Percentiles rank a stretch among this genome's conserved stretches.
Evolutionary conservation across 2,329 filamentous ascomycete genomes (phyloP).

Genomic region (Ascocoryne sarcoides): DNA sequence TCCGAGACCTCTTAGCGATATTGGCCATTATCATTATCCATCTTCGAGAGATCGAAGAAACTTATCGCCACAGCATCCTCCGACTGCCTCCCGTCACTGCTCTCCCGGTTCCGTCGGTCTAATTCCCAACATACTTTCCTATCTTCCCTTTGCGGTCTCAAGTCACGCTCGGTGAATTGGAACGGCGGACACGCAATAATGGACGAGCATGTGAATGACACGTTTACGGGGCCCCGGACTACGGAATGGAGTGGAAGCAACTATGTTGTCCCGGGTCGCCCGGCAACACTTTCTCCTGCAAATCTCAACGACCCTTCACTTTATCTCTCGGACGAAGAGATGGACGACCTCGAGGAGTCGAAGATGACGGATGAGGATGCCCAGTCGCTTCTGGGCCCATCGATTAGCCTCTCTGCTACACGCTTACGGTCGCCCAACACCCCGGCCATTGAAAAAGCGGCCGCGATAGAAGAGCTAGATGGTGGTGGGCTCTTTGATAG

Average conservation of each 20-base stretch:
- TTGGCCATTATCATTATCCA: no score
- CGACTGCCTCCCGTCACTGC: no score
- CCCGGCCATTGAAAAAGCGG: slow-evolving; percentile 48
- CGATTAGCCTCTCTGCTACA: slow-evolving; percentile 48
- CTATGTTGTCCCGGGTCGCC: no score
- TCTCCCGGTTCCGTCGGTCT: no score
- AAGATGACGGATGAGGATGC: slow-evolving; percentile 40
- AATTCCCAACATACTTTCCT: no score
- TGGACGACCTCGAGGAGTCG: slow-evolving; percentile 16
- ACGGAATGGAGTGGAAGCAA: neutral
- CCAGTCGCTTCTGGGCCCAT: slow-evolving; percentile 50
- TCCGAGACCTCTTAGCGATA: no score
- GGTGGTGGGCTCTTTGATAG: slow-evolving; percentile 33
- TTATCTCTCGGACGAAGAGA: slow-evolving; percentile 11
- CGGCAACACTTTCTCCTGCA: no score
- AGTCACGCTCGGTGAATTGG: no score
- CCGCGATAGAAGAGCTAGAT: slow-evolving; percentile 44
- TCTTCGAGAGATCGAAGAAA: no score
- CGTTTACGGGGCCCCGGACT: neutral
- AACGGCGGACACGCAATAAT: neutral
- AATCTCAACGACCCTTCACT: neutral
- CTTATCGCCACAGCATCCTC: no score
- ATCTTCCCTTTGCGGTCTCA: no score
- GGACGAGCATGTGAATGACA: neutral
- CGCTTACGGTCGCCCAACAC: slow-evolving; percentile 46